Base-by-base conservation (phyloP, 2,329 filamentous ascomycete species). In the Phoma sp. region DNA sequence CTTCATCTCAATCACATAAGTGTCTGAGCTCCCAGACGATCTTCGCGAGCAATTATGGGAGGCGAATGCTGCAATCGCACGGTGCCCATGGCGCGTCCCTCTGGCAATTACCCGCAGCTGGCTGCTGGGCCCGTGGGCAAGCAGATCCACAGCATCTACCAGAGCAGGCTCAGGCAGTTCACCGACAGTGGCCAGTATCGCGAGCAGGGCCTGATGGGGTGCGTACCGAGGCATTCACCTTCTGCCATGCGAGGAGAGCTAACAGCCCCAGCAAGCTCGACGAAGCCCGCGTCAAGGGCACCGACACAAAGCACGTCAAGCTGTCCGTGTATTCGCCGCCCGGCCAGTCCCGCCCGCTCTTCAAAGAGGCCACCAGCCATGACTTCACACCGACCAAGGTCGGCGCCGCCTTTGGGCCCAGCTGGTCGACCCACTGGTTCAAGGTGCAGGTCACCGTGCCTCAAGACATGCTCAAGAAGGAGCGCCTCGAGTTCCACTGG, bases 361-460 rank as follows among this genome's bases (percentile, higher is more conserved):
- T 99, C 78, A 79, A 93, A 59, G 91, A 97, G 51, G 93, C 93
- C 10, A 86, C 81, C 10, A 82, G 80, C n/a, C 87, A 96, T 63
- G 79, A 87, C 6, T 99, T 93, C 79, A 84, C 83, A 46, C 83
- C 87, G 43, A 89, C 93, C 7, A 79, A 84, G 14, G 86, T 92
- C 49, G 93, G 93, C 55, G 83, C 89, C 53, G 86, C 81, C 6
- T 98, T 98, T 65, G 95, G 95, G 0, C 95, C 95, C 2, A 95
- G 92, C 32, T 99, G 95, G 95, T 89, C 92, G 1, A 99, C 95
- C 7, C 95, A 98, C 75, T 99, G 95, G 95, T 96, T 99, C 83
- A 90, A 87, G 66, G 85, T 97, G 51, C 80, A 88, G 52, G 78
- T 99, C 58, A 90, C 85, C 4, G 83, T 98, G 11, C 93, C 95